These are phyloP conservation scores for Suillus plorans DNA, from an alignment of 768 basidiomycete species.

Conservation along the genomic window DNA sequence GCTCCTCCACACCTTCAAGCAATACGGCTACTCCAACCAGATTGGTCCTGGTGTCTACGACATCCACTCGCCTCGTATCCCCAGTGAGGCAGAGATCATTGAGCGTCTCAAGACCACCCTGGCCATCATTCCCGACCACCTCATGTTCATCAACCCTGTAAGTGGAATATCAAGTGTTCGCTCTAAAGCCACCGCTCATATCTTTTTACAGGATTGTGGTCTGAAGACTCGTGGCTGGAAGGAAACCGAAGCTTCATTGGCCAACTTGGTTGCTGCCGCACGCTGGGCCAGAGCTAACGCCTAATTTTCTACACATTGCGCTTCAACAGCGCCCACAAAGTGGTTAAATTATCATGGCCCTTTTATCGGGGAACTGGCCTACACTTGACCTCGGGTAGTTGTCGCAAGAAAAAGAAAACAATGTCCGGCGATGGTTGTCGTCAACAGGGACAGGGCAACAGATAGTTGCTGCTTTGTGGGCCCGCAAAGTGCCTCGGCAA, in stretches of 20 bases:
- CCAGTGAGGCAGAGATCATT: slow-evolving; percentile 89
- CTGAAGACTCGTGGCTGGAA: slow-evolving; percentile 99
- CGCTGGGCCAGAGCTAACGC: slow-evolving; percentile 87
- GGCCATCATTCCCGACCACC: slow-evolving; percentile 72
- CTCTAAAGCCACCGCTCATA: slow-evolving; percentile 5
- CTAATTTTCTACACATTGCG: slow-evolving; percentile 57
- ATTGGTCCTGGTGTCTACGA: slow-evolving; percentile 99
- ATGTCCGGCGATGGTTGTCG: slow-evolving; percentile 23
- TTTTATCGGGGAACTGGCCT: slow-evolving; percentile 28
- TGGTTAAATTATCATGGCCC: slow-evolving; percentile 55
- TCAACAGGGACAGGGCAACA: slow-evolving; percentile 21
- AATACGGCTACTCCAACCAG: slow-evolving; percentile 93
- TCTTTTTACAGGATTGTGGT: slow-evolving; percentile 73
- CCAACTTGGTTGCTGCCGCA: slow-evolving; percentile 87
- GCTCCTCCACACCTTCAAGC: slow-evolving; percentile 91
- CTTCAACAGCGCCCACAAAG: slow-evolving; percentile 90
- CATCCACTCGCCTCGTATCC: slow-evolving; percentile 99
- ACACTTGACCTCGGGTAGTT: slow-evolving; percentile 58
- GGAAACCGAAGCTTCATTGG: slow-evolving; percentile 90
- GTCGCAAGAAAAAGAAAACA: slow-evolving; percentile 32
- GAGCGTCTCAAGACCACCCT: slow-evolving; percentile 87
- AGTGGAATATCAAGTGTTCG: slow-evolving; percentile 18
- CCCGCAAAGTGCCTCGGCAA: slow-evolving; percentile 23
- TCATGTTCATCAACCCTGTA: slow-evolving; percentile 90
- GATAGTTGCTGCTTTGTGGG: slow-evolving; percentile 23